Evolutionary conservation across 805 yeast genomes (phyloP).

Genomic region (Saccharomycopsis sp.): DNA sequence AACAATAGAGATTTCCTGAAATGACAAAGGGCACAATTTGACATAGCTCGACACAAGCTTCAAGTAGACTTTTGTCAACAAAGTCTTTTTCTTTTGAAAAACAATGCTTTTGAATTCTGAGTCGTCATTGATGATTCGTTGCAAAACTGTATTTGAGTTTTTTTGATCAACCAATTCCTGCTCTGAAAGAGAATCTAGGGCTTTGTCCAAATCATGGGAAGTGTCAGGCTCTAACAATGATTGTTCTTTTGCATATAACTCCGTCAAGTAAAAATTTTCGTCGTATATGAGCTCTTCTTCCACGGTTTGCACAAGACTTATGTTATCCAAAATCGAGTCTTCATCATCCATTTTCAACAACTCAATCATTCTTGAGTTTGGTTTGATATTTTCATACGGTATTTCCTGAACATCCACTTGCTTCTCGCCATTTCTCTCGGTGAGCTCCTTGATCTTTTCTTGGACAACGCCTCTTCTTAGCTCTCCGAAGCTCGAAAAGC

Average conservation of each 20-base stretch:
- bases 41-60: conserved; percentile 16
- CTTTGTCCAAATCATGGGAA: conserved; percentile 13
- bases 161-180: conserved; percentile 9
- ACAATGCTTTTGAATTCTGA: conserved; percentile 17
- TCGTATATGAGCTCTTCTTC: conserved; percentile 14
- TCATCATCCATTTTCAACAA: not conserved
- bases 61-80: conserved; percentile 18
- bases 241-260: conserved; percentile 13
- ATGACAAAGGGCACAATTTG: conserved; percentile 10
- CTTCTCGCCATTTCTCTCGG: not conserved
- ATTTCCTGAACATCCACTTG: not conserved
- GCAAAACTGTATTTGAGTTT: conserved; percentile 11
- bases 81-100: conserved; percentile 4
- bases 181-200: conserved; percentile 15
- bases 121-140: conserved; percentile 15
- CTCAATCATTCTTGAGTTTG: not conserved
- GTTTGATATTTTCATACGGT: too few species aligned
- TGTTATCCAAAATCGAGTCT: not conserved
- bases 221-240: conserved; percentile 13
- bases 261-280: conserved; percentile 13
- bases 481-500: conserved; percentile 8
- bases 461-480: conserved; percentile 1
- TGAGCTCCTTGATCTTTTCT: not conserved
- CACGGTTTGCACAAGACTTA: conserved; percentile 1
- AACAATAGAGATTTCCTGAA: conserved; percentile 14